Percentiles rank a stretch among this genome's conserved stretches.
phyloP scores from a whole-genome alignment of 208 protist species.

The Leishmania aethiopica region DNA sequence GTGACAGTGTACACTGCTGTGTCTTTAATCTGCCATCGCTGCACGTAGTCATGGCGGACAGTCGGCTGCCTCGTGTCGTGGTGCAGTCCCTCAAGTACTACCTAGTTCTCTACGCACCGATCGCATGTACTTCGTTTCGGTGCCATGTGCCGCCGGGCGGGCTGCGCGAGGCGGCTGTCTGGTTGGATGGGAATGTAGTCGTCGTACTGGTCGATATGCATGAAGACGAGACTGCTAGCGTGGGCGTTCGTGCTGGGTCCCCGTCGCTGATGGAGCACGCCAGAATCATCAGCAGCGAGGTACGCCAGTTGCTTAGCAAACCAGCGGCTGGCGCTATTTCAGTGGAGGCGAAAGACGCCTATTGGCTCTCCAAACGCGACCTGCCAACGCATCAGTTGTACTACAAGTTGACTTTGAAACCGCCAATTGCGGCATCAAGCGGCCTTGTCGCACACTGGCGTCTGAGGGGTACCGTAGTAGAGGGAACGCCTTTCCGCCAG shows the following conservation, averaged over 20 bases:
- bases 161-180: constrained; percentile 23
- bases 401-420: not conserved
- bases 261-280: constrained; percentile 24
- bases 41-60: constrained; percentile 18
- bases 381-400: constrained; percentile 2
- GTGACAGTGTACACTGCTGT: constrained; percentile 4
- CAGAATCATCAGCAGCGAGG: constrained; percentile 7
- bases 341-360: constrained; percentile 8
- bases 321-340: constrained; percentile 1
- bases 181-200: constrained; percentile 15
- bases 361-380: constrained; percentile 18
- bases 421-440: not conserved
- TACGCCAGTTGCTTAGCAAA: constrained; percentile 6
- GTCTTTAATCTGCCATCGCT: constrained; percentile 19
- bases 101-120: constrained; percentile 28
- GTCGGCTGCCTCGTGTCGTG: constrained; percentile 7
- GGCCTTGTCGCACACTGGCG: constrained; percentile 9
- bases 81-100: constrained; percentile 25
- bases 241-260: not conserved
- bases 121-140: constrained; percentile 21
- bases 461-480: constrained; percentile 9
- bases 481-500: constrained; percentile 14
- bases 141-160: constrained; percentile 20
- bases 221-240: not conserved
- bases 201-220: constrained; percentile 20